A percentile compares a stretch with the other conserved stretches of the same genome.
Conservation (phyloP, 2,329 filamentous ascomycete species). For the Sporothrix curviconia region DNA sequence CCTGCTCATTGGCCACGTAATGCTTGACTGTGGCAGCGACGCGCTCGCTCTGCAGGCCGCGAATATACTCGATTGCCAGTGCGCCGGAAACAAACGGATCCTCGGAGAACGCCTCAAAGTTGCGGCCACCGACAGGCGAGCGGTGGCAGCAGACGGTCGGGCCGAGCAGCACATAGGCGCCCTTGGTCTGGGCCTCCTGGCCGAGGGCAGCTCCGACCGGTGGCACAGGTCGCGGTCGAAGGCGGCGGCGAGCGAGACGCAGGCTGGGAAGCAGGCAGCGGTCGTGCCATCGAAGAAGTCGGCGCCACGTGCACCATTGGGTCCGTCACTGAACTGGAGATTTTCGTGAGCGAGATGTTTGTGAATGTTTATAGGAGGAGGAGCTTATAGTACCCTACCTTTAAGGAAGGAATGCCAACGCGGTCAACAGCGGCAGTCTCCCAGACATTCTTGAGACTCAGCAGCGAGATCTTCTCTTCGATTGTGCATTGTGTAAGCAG, state of each 20-base stretch:
- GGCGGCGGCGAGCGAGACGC: constrained; percentile 39
- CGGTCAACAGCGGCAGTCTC: neutral
- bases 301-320: neutral
- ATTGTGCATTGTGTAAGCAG: neutral
- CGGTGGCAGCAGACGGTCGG: constrained; percentile 58
- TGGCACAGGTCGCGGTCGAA: constrained; percentile 50
- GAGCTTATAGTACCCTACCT: neutral
- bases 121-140: constrained; percentile 53
- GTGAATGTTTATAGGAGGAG: neutral
- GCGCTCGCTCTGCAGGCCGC: constrained; percentile 27
- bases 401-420: neutral
- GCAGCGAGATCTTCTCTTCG: neutral
- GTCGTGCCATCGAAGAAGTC: neutral
- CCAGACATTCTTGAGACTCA: neutral
- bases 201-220: constrained; percentile 48
- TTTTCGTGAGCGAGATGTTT: neutral
- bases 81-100: constrained; percentile 29
- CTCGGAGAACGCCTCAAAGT: constrained; percentile 59
- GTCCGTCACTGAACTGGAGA: neutral
- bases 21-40: constrained; percentile 31
- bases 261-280: constrained; percentile 1
- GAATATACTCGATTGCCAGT: constrained; percentile 27
- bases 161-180: constrained; percentile 51
- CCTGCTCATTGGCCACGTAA: constrained; percentile 41
- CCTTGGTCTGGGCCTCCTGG: constrained; percentile 52